phyloP scores from a whole-genome alignment of 345 rosid genomes.

The Corymbia maculata region DNA sequence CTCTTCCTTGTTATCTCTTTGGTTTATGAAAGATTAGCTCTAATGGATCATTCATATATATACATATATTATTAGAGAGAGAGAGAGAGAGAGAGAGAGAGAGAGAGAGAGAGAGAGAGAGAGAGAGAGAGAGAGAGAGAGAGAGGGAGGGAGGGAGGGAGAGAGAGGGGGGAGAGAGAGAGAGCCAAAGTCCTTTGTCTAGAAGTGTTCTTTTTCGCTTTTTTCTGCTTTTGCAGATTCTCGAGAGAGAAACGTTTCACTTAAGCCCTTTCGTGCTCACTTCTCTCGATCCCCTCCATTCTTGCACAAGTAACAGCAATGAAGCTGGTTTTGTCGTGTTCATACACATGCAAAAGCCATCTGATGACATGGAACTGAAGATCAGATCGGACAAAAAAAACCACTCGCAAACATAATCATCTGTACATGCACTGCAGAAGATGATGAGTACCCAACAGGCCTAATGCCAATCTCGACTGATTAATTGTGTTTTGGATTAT shows the following conservation, averaged over 20 bases:
- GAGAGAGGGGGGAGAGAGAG: background rate
- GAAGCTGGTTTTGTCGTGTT: background rate
- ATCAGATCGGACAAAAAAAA: background rate
- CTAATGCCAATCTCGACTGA: background rate
- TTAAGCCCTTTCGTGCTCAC: background rate
- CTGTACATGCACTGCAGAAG: background rate
- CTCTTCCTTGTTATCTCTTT: background rate
- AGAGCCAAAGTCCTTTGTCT: background rate
- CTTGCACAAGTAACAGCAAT: background rate
- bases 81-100: background rate
- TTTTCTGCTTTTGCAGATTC: background rate
- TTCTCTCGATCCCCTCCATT: background rate
- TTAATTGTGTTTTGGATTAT: background rate
- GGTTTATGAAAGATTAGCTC: background rate
- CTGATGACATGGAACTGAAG: background rate
- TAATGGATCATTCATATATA: background rate
- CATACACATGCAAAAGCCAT: background rate
- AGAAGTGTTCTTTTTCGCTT: background rate
- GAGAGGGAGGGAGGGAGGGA: background rate
- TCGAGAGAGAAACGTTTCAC: background rate
- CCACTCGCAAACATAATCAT: background rate
- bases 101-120: background rate
- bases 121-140: background rate
- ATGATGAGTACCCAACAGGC: background rate
- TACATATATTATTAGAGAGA: background rate